Conservation (phyloP, 345 rosid genomes). For the Bruguiera parviflora region DNA sequence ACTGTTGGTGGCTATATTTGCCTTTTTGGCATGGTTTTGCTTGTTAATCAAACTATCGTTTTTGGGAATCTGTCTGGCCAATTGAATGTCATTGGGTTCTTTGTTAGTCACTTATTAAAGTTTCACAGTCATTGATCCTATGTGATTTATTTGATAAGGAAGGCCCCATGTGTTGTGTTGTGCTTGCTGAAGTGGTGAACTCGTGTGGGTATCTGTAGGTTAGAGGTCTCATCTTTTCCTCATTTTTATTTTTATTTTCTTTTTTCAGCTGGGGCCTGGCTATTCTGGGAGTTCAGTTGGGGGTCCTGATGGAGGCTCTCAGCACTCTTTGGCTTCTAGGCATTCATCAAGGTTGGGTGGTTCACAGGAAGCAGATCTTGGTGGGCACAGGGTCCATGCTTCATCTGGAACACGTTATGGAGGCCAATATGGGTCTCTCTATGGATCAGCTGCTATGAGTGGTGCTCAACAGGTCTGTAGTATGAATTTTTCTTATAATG, state of each 20-base stretch:
- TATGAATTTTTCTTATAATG: not conserved
- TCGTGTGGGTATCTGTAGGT: not conserved
- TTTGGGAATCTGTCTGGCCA: not conserved
- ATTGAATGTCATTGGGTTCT: no score
- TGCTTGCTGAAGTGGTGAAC: not conserved
- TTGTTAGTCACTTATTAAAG: no score
- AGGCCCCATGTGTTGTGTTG: not conserved
- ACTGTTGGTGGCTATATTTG: not conserved
- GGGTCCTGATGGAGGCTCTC: slow-evolving; percentile 62
- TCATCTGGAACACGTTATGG: slow-evolving; percentile 65
- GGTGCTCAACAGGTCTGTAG: slow-evolving; percentile 59
- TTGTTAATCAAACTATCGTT: not conserved
- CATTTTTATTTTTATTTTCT: not conserved
- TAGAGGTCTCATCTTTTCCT: not conserved
- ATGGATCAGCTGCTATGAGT: slow-evolving; percentile 54
- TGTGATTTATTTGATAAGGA: not conserved
- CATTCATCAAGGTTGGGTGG: slow-evolving; percentile 55
- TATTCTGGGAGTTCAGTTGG: slow-evolving; percentile 67
- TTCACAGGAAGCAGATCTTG: slow-evolving; percentile 63
- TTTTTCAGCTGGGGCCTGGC: slow-evolving; percentile 49
- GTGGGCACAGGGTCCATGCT: slow-evolving; percentile 59
- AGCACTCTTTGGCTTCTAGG: slow-evolving; percentile 54
- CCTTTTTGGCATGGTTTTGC: not conserved
- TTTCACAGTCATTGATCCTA: not conserved
- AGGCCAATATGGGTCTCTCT: slow-evolving; percentile 61